phyloP scores from a whole-genome alignment of 73 alveolate genomes.

The Paramecium bursaria region DNA sequence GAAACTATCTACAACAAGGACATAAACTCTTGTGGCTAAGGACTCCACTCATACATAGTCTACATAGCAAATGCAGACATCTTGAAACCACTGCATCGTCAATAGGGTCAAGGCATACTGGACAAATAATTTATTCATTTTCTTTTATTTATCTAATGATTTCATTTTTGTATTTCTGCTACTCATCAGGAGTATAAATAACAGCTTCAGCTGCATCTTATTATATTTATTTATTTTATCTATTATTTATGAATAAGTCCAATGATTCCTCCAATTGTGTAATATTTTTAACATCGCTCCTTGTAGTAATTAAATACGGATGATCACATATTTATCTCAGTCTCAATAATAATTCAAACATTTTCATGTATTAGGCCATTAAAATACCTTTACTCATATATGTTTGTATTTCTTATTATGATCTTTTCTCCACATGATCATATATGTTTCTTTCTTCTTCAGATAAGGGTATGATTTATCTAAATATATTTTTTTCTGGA shows the following conservation, averaged over 20 bases:
- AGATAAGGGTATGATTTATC: slow-evolving; percentile 5
- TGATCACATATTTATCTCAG: slow-evolving; percentile 76
- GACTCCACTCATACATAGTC: slow-evolving; percentile 60
- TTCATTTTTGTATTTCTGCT: slow-evolving; percentile 46
- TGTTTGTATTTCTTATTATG: slow-evolving; percentile 65
- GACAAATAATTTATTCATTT: slow-evolving; percentile 66
- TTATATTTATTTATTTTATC: slow-evolving; percentile 25
- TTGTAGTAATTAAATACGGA: slow-evolving; percentile 61
- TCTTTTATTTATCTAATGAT: slow-evolving; percentile 67
- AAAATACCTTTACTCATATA: slow-evolving; percentile 59
- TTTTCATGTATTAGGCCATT: slow-evolving; percentile 61
- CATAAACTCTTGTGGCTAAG: slow-evolving; percentile 65
- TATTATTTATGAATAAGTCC: slow-evolving; percentile 23
- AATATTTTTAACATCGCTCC: slow-evolving; percentile 65
- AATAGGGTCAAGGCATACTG: slow-evolving; percentile 69
- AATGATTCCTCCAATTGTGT: slow-evolving; percentile 65
- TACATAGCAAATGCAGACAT: slow-evolving; percentile 71
- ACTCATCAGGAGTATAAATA: slow-evolving; percentile 2
- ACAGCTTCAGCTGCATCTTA: slow-evolving; percentile 25
- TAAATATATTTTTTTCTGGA: slow-evolving; percentile 64
- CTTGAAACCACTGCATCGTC: slow-evolving; percentile 72
- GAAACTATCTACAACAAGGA: slow-evolving; percentile 70
- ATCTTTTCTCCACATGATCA: slow-evolving; percentile 50
- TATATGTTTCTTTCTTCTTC: slow-evolving; percentile 65
- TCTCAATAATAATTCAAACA: slow-evolving; percentile 71